Evolutionary conservation across 148 eudicot genomes (phyloP).

Genomic region (Rhododendron mucronatum): DNA sequence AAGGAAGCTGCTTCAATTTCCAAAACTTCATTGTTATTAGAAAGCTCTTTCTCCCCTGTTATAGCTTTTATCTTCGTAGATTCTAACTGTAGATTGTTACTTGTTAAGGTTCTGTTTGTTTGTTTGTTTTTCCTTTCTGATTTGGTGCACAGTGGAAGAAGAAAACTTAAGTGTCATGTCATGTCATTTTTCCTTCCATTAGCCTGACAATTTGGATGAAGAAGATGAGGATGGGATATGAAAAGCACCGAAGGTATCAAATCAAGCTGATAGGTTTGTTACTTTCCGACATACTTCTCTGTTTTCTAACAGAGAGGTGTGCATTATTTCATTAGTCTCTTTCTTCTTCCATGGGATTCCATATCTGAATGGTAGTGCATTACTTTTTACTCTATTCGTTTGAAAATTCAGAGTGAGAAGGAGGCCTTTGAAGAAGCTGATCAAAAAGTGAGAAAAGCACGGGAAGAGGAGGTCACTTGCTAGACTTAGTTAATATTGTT

Average conservation of each 20-base stretch:
- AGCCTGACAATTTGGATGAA: slow-evolving; percentile 93
- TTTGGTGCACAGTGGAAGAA: background rate
- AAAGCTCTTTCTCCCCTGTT: background rate
- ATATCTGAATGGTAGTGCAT: background rate
- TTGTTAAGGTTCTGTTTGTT: background rate
- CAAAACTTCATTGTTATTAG: background rate
- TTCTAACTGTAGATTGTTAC: background rate
- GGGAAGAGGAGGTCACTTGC: slow-evolving; percentile 73
- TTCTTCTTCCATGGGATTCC: background rate
- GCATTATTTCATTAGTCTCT: background rate
- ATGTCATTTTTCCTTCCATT: background rate
- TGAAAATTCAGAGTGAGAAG: slow-evolving; percentile 50
- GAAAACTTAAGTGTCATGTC: background rate
- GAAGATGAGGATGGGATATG: slow-evolving; percentile 94
- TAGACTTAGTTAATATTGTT: background rate
- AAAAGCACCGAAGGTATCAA: slow-evolving; percentile 76
- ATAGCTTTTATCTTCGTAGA: background rate
- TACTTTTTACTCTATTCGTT: background rate
- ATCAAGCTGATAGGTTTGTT: slow-evolving; percentile 24
- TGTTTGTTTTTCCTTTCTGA: background rate
- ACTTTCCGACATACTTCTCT: slow-evolving; percentile 13
- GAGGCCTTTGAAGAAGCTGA: slow-evolving; percentile 93
- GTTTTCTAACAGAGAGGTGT: slow-evolving; percentile 70
- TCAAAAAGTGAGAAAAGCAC: slow-evolving; percentile 69
- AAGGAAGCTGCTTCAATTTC: background rate